phyloP scores from a whole-genome alignment of 164 flowering plant genomes.

The Nelumbo lutea region DNA sequence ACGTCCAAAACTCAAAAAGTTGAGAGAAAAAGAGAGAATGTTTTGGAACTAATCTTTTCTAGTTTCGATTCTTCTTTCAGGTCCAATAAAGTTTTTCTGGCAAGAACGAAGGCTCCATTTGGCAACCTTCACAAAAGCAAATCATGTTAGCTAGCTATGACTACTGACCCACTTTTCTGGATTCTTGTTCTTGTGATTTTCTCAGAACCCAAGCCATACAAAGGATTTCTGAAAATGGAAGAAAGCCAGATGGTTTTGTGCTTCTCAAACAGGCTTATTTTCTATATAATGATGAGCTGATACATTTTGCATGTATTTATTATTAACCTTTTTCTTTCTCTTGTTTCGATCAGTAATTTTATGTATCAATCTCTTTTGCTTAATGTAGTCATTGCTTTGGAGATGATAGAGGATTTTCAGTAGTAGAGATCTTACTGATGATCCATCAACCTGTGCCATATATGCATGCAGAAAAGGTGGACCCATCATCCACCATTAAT shows the following conservation, averaged over 20 bases:
- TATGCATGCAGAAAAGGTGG: no score
- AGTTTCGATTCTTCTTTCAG: constrained; percentile 7
- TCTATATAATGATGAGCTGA: no score
- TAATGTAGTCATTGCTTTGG: no score
- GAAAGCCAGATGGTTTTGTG: not conserved
- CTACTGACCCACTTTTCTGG: not conserved
- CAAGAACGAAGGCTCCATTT: constrained; percentile 7
- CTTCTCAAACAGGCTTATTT: no score
- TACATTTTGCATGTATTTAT: no score
- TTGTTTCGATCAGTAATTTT: no score
- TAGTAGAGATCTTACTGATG: no score
- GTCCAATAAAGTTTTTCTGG: constrained; percentile 8
- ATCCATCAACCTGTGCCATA: no score
- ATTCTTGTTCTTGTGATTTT: not conserved
- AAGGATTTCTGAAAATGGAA: not conserved
- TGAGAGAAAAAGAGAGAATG: constrained; percentile 3
- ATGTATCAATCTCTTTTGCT: no score
- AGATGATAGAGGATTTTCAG: no score
- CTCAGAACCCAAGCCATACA: not conserved
- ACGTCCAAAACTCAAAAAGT: not conserved
- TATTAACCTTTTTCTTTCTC: no score
- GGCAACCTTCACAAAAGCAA: constrained; percentile 2
- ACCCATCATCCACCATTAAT: no score
- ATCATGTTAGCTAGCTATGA: constrained; percentile 2
- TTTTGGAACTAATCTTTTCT: constrained; percentile 1